Conservation (phyloP, 345 rosid species). For the Gossypium arboreum region DNA sequence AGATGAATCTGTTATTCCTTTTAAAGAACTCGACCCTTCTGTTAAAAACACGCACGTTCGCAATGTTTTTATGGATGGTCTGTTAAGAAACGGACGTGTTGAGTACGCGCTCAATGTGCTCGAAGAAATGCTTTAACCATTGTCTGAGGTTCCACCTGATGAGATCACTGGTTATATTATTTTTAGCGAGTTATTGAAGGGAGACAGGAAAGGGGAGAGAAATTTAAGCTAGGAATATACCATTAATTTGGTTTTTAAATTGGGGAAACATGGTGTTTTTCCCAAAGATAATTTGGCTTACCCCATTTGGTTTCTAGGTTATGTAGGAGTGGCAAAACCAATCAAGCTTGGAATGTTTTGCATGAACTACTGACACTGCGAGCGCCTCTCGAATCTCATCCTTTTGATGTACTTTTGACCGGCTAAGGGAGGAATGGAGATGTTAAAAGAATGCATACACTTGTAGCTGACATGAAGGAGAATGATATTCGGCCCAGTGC, state of each 20-base stretch:
- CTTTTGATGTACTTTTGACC: slow-evolving; percentile 58
- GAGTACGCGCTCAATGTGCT: slow-evolving; percentile 66
- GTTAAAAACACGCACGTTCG: slow-evolving; percentile 39
- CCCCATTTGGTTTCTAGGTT: slow-evolving; percentile 36
- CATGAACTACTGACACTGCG: slow-evolving; percentile 40
- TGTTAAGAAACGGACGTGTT: slow-evolving; percentile 34
- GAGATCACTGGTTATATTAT: slow-evolving; percentile 41
- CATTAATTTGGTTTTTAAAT: slow-evolving; percentile 37
- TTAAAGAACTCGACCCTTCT: slow-evolving; percentile 32
- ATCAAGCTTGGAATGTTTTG: slow-evolving; percentile 47
- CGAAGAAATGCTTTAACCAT: slow-evolving; percentile 71
- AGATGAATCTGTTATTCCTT: slow-evolving; percentile 40
- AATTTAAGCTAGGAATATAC: slow-evolving; percentile 33
- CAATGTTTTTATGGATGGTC: slow-evolving; percentile 34
- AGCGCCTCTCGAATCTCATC: slow-evolving; percentile 36
- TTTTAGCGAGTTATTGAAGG: slow-evolving; percentile 35
- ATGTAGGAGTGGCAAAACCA: neutral
- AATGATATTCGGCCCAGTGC: slow-evolving; percentile 42
- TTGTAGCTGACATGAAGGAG: slow-evolving; percentile 59
- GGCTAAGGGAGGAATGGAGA: slow-evolving; percentile 47
- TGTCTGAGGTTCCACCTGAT: slow-evolving; percentile 38
- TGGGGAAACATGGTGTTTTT: slow-evolving; percentile 43
- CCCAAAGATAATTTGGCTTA: slow-evolving; percentile 38
- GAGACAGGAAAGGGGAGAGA: slow-evolving; percentile 23
- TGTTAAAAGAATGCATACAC: slow-evolving; percentile 47